These are phyloP conservation scores for Candida freyschussii DNA, from an alignment of 1,139 yeast species.

Conservation along the genomic window DNA sequence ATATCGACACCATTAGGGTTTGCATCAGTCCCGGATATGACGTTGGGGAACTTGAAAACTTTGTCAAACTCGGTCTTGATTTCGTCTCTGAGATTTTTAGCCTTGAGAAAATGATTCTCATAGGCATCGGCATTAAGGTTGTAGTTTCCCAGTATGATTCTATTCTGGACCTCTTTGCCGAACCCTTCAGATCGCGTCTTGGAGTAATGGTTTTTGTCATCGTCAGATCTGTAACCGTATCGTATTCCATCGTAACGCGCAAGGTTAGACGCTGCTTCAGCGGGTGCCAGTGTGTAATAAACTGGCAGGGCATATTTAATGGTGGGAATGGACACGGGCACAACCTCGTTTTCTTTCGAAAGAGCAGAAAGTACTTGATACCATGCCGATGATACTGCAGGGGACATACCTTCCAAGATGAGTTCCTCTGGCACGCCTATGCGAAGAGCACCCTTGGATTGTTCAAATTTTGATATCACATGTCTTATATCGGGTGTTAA, in stretches of 20 bases:
- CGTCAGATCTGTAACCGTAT: slow-evolving; percentile 58
- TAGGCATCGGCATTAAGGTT: slow-evolving; percentile 68
- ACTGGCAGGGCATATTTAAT: slow-evolving; percentile 68
- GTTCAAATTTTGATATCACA: slow-evolving; percentile 21
- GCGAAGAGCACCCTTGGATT: slow-evolving; percentile 27
- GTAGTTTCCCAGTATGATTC: slow-evolving; percentile 82
- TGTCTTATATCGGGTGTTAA: slow-evolving; percentile 38
- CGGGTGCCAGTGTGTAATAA: slow-evolving; percentile 83
- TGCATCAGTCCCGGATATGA: slow-evolving; percentile 27
- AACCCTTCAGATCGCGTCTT: slow-evolving; percentile 62
- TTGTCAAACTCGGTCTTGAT: slow-evolving; percentile 62
- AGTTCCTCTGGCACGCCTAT: slow-evolving; percentile 76
- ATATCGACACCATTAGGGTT: slow-evolving; percentile 53
- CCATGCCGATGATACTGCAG: slow-evolving; percentile 45
- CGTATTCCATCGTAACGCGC: slow-evolving; percentile 88
- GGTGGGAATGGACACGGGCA: slow-evolving; percentile 65
- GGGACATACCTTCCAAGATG: slow-evolving; percentile 49
- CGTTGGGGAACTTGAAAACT: slow-evolving; percentile 52
- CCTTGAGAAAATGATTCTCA: slow-evolving; percentile 76
- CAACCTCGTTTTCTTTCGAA: slow-evolving; percentile 50
- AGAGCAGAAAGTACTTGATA: slow-evolving; percentile 38
- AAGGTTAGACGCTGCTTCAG: slow-evolving; percentile 91
- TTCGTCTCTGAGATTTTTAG: slow-evolving; percentile 59
- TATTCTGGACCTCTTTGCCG: slow-evolving; percentile 77
- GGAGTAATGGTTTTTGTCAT: slow-evolving; percentile 40